These are phyloP conservation scores for Rhizopus arrhizus DNA, from an alignment of 371 early-diverging fungal genomes.

Conservation along the genomic window DNA sequence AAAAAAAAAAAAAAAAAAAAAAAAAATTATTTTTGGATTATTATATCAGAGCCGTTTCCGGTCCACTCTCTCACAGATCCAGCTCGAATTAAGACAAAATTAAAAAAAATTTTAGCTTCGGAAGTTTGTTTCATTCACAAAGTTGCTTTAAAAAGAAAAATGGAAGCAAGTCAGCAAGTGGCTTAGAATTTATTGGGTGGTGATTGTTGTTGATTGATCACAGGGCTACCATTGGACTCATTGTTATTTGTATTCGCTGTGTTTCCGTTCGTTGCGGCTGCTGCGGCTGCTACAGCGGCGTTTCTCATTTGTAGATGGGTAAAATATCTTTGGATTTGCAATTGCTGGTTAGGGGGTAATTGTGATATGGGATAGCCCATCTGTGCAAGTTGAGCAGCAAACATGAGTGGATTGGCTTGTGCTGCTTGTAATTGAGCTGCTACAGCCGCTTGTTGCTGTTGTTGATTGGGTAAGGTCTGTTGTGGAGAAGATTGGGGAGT, in stretches of 20 bases:
- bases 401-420: conserved; percentile 36
- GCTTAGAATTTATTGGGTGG: conserved; percentile 6
- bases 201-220: not conserved
- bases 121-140: not conserved
- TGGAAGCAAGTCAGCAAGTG: not conserved
- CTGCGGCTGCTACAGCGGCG: conserved; percentile 30
- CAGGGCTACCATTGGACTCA: not conserved
- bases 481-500: conserved; percentile 28
- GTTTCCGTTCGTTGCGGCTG: conserved; percentile 6
- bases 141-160: not conserved
- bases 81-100: not conserved
- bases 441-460: conserved; percentile 22
- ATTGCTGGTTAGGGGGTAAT: conserved; percentile 42
- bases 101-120: not conserved
- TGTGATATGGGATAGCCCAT: conserved; percentile 52
- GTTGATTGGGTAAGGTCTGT: conserved; percentile 25
- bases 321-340: conserved; percentile 43
- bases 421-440: conserved; percentile 31
- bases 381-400: conserved; percentile 49
- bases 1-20: too few species aligned
- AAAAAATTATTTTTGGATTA: not conserved
- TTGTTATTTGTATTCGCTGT: not conserved
- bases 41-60: not conserved
- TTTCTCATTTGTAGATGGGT: conserved; percentile 46
- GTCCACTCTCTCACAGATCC: not conserved